Conservation (phyloP, 805 yeast genomes). For the Sugiyamaella boreocaroliniensis region DNA sequence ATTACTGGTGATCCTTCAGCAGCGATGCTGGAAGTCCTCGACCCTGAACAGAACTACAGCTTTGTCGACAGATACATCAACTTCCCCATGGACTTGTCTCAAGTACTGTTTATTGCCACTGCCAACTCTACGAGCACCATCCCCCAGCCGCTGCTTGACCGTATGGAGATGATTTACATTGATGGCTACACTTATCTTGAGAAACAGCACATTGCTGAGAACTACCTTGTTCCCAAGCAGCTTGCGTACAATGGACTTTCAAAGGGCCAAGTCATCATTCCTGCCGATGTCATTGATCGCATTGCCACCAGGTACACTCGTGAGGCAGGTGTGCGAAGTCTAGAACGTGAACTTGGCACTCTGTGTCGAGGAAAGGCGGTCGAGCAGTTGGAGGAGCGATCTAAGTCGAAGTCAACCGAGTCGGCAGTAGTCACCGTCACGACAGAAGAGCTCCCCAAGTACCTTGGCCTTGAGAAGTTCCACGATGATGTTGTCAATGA, state of each 20-base stretch:
- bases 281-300: slow-evolving; percentile 49
- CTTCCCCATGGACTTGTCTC: slow-evolving; percentile 77
- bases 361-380: slow-evolving; percentile 80
- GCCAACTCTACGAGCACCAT: slow-evolving; percentile 70
- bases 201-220: slow-evolving; percentile 63
- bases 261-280: slow-evolving; percentile 38
- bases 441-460: slow-evolving; percentile 53
- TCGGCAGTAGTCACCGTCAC: slow-evolving; percentile 31
- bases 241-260: slow-evolving; percentile 58
- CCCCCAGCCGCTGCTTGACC: slow-evolving; percentile 70
- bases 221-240: slow-evolving; percentile 71
- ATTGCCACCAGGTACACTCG: slow-evolving; percentile 67
- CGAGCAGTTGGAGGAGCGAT: slow-evolving; percentile 21
- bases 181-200: slow-evolving; percentile 77
- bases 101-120: slow-evolving; percentile 76
- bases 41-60: slow-evolving; percentile 77
- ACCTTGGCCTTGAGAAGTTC: slow-evolving; percentile 60
- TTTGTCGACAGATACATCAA: slow-evolving; percentile 82
- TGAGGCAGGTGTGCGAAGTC: slow-evolving; percentile 79
- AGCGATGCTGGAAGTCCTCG: slow-evolving; percentile 79
- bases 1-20: slow-evolving; percentile 85
- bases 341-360: slow-evolving; percentile 69
- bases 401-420: slow-evolving; percentile 1
- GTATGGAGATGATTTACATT: slow-evolving; percentile 75
- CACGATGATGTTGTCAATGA: slow-evolving; percentile 34